Evolutionary conservation across 2,329 filamentous ascomycete genomes (phyloP), one percentile per base, ranked within the genome.

Genomic region (Keithomyces neogunnii): DNA sequence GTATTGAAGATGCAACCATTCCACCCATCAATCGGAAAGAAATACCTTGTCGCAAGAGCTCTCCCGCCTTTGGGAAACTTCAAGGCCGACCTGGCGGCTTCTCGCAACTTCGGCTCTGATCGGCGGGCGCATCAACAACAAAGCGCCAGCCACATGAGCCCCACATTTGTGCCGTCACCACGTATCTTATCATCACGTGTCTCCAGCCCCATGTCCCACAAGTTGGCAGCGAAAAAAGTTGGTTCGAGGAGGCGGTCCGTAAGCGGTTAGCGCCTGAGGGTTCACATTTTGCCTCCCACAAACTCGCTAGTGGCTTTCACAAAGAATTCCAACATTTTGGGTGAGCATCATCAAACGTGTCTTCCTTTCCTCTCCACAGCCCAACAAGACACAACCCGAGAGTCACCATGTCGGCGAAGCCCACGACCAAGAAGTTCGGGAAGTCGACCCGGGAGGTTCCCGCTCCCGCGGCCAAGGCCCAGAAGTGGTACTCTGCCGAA

Each of bases 401-500:
- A 68, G 66, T 81, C 77, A 83, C 73, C 64, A 89, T 89, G 85
- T 86, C 85, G 79, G 76, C 77, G 66, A 85, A 86, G 83, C 75
- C 76, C 68, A 78, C 82, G 77, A 88, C 85, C 70, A 95, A 96
- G 89, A 92, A 88, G 82, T 96, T 96, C 83, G 90, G 90, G 80
- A 93, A 93, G 84, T 89, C 89, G 78, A 88, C 89, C 80, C 86
- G 92, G 80, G 82, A 86, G 75, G 86, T 96, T 75, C 90, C 88
- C 74, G 84, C 88, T 76, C 75, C 81, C 75, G 80, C 81, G 71
- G 84, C 96, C 77, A 95, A 95, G 88, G 92, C 92, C 69, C 85
- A 88, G 82, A 97, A 96, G 82, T 99, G 92, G 89, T 99, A 99
- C 81, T 89, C 90, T 74, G 88, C 89, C 72, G 88, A 95, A 75